Percentiles rank a stretch among this genome's conserved stretches.
phyloP scores from a whole-genome alignment of 2,329 filamentous ascomycete species.

The Kalmusia sp. region DNA sequence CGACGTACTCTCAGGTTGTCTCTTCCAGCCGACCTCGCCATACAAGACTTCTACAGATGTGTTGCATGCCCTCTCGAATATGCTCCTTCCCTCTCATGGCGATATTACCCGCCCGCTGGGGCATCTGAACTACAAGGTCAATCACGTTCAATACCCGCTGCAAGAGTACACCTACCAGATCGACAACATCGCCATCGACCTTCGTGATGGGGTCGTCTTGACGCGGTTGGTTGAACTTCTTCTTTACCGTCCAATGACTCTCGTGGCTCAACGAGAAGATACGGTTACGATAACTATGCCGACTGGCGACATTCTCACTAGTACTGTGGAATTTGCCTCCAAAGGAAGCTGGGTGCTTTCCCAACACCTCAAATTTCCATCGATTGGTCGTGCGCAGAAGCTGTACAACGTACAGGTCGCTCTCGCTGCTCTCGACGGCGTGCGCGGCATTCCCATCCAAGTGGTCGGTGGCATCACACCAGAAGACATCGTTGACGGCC shows the following conservation, averaged over 20 bases:
- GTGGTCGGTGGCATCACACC: constrained; percentile 56
- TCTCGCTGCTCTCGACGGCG: constrained; percentile 58
- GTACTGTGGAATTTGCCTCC: constrained; percentile 35
- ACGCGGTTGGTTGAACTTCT: constrained; percentile 66
- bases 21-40: constrained; percentile 60
- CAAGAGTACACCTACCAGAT: constrained; percentile 66
- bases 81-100: constrained; percentile 66
- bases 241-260: constrained; percentile 52
- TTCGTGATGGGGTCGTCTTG: constrained; percentile 67
- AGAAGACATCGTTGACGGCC: constrained; percentile 68
- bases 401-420: constrained; percentile 66
- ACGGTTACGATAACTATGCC: constrained; percentile 56
- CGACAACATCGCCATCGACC: constrained; percentile 66
- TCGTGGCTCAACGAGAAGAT: constrained; percentile 39
- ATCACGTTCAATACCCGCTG: constrained; percentile 62
- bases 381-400: constrained; percentile 62
- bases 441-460: constrained; percentile 49
- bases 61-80: constrained; percentile 58
- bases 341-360: constrained; percentile 58
- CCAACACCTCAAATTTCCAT: constrained; percentile 65
- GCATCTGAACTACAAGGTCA: constrained; percentile 64
- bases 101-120: constrained; percentile 63
- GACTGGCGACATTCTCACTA: constrained; percentile 52
- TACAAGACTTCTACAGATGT: constrained; percentile 64
- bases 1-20: constrained; percentile 47